Evolutionary conservation across 768 basidiomycete species (phyloP).

Genomic region (Trametes coccinea): DNA sequence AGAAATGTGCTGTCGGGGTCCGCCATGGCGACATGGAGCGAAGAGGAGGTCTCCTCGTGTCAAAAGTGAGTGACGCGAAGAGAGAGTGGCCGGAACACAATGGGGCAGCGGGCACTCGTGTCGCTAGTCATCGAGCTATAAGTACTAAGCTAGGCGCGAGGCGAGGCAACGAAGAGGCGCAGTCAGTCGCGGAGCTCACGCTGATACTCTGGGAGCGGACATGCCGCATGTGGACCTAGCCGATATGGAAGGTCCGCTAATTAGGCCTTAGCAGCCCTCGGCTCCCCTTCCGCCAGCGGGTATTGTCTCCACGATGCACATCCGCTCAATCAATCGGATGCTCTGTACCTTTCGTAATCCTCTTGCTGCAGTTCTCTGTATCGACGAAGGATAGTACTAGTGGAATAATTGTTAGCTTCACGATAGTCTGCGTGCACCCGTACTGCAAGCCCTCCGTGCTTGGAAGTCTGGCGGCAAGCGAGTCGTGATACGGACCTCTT

Average conservation of each 20-base stretch:
- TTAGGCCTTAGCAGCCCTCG: background rate
- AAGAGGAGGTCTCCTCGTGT: background rate
- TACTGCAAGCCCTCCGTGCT: too few species aligned
- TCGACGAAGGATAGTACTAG: too few species aligned
- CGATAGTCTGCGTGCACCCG: too few species aligned
- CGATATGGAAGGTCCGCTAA: conserved; percentile 8
- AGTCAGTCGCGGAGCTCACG: background rate
- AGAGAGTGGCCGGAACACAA: background rate
- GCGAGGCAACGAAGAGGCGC: background rate
- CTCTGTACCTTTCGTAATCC: too few species aligned
- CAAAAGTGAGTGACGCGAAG: background rate
- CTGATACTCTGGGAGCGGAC: background rate
- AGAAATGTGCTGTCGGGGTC: background rate
- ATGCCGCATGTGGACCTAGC: background rate
- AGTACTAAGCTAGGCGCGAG: background rate
- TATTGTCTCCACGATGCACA: background rate
- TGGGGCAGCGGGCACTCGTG: background rate
- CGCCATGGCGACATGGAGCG: conserved; percentile 4
- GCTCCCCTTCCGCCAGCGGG: background rate
- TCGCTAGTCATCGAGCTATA: background rate
- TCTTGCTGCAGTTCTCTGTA: too few species aligned
- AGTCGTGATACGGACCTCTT: too few species aligned
- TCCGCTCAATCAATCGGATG: background rate
- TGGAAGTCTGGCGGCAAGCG: too few species aligned
- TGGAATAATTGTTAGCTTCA: too few species aligned